Conservation (phyloP, 2,329 filamentous ascomycete genomes). For the Cylindrodendrum hubeiense region DNA sequence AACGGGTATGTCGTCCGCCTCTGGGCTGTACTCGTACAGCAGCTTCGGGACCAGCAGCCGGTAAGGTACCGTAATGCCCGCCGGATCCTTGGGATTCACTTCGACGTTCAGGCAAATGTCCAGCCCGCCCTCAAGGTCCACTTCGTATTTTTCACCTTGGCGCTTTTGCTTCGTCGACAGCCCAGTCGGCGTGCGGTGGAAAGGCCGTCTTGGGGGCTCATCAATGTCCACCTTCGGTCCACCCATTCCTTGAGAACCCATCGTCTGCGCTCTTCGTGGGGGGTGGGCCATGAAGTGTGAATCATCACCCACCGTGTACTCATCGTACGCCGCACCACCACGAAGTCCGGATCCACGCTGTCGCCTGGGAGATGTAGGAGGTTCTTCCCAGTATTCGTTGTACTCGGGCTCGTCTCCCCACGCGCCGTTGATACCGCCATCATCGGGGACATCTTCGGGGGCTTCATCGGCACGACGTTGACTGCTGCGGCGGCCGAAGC, state of each 20-base stretch:
- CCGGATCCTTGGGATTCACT: constrained; percentile 85
- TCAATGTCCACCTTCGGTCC: constrained; percentile 35
- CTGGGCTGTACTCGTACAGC: constrained; percentile 66
- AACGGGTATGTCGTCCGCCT: constrained; percentile 50
- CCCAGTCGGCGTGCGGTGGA: constrained; percentile 79
- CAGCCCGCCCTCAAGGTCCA: constrained; percentile 86
- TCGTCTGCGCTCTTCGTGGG: constrained; percentile 47
- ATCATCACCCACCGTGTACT: constrained; percentile 69
- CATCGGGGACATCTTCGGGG: constrained; percentile 58
- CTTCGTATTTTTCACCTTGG: constrained; percentile 65
- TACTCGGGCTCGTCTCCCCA: constrained; percentile 61
- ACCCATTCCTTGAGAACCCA: constrained; percentile 45
- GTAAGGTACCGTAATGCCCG: constrained; percentile 90
- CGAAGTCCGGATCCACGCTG: constrained; percentile 49
- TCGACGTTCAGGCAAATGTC: constrained; percentile 93
- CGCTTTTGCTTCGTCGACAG: constrained; percentile 72
- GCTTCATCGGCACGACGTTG: constrained; percentile 57
- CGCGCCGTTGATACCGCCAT: constrained; percentile 68
- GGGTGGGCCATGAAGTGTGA: constrained; percentile 64
- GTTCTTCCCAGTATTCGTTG: constrained; percentile 44
- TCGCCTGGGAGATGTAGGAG: constrained; percentile 32
- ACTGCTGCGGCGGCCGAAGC: constrained; percentile 57
- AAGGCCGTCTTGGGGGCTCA: constrained; percentile 52
- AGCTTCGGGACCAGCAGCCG: constrained; percentile 86
- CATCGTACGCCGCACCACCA: constrained; percentile 58